These are phyloP conservation scores for Physocladia obscura DNA, from an alignment of 192 early-diverging fungal species.

Conservation along the genomic window DNA sequence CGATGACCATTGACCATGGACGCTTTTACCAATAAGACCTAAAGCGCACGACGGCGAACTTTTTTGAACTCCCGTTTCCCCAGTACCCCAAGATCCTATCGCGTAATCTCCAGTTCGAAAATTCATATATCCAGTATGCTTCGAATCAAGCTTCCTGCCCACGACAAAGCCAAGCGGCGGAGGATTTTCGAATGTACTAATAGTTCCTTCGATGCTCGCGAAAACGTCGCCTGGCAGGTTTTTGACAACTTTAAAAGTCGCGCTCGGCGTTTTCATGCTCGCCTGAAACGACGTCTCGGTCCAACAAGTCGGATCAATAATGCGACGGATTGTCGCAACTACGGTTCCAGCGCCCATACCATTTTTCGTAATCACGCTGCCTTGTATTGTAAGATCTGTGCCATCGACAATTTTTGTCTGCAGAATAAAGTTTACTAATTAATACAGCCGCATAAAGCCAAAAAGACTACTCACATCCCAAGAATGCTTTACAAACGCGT, in stretches of 20 bases:
- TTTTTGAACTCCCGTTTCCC: background rate
- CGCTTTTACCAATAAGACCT: conserved; percentile 34
- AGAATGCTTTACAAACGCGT: conserved; percentile 52
- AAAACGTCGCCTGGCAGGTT: conserved; percentile 66
- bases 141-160: conserved; percentile 63
- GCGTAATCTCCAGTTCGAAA: conserved; percentile 75
- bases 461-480: conserved; percentile 48
- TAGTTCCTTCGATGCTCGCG: conserved; percentile 57
- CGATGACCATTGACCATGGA: conserved; percentile 25
- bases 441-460: background rate
- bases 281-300: conserved; percentile 62
- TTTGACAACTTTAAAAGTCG: conserved; percentile 58
- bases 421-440: background rate
- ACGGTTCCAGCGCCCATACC: conserved; percentile 77
- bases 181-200: conserved; percentile 57
- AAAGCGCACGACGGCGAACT: conserved; percentile 36
- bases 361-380: conserved; percentile 53
- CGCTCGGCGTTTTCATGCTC: conserved; percentile 56
- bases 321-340: conserved; percentile 73
- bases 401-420: conserved; percentile 41
- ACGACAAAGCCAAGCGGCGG: conserved; percentile 64
- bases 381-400: conserved; percentile 41
- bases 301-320: conserved; percentile 69
- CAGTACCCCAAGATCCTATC: conserved; percentile 66
- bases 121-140: conserved; percentile 72